Base-by-base conservation (phyloP, 768 basidiomycete species). In the Pluteus cervinus region DNA sequence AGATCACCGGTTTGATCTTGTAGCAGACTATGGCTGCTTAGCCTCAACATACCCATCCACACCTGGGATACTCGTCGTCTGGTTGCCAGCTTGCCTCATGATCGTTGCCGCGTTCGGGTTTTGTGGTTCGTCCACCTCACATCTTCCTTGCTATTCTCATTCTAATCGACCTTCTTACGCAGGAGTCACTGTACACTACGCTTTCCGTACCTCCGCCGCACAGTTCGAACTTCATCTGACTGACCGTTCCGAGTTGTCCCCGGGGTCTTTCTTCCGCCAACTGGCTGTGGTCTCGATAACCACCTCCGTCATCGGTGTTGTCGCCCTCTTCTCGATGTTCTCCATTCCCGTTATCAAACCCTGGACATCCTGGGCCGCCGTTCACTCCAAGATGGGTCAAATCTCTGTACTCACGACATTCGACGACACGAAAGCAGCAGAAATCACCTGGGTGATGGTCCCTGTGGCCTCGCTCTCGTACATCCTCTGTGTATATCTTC, bases 1-100 rank as follows among this genome's bases (percentile, higher is more conserved):
- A 50, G 73, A 75, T 39, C 72, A 75, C 53, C 70, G 81, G 38
- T 85, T 76, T 61, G 69, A 78, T 50, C 68, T 85, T 40, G 56
- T 68, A 15, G 62, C 73, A 53, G 69, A 76, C 39, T 57, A 73
- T 30, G 81, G 81, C 1, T 82, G 80, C 47, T 53, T 55, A 11
- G 68, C 69, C 7, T 63, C 69, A 3, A 62, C 68, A 17, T 68
- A 73, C 33, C 61, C 62, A 24, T 69, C 73, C 3, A 50, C 56
- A 2, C 50, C 66, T 7, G 63, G 66, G 0, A 50, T 74, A 36
- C 44, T 65, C 14, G 42, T 76, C 25, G 61, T 73, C 40, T 72
- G 62, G 63, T 41, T 69, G 20, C 70, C 70, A 3, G 69, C 75
- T 6, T 49, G 75, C 24, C 31, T 69, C 21, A 46, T 75, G 18